A percentile compares a stretch with the other conserved stretches of the same genome.
phyloP scores from a whole-genome alignment of 2,329 filamentous ascomycete genomes.

The Colletotrichum musicola region DNA sequence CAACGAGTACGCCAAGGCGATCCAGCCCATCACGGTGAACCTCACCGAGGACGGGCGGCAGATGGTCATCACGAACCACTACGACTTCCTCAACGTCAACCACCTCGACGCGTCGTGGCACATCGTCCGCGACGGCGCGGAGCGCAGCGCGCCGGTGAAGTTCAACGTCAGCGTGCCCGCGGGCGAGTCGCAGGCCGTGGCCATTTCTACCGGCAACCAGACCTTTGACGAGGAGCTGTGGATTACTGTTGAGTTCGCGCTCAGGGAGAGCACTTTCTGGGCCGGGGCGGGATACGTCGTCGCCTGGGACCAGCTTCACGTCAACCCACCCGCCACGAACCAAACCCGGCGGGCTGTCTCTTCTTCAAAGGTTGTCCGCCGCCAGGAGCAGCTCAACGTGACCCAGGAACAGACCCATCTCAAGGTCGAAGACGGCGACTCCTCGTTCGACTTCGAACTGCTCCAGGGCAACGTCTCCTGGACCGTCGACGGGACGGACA shows the following conservation, averaged over 20 bases:
- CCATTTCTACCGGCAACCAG: neutral
- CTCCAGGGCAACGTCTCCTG: slow-evolving; percentile 40
- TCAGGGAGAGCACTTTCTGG: slow-evolving; percentile 35
- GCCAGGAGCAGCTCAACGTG: neutral
- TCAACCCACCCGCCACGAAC: slow-evolving; percentile 20
- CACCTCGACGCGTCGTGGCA: slow-evolving; percentile 60
- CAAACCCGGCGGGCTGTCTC: neutral
- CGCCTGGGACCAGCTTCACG: slow-evolving; percentile 40
- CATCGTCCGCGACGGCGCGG: slow-evolving; percentile 42
- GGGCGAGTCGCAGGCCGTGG: slow-evolving; percentile 5
- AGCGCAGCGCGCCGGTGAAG: neutral
- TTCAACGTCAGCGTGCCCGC: slow-evolving; percentile 4
- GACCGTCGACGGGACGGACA: slow-evolving; percentile 25
- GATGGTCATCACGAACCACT: slow-evolving; percentile 63
- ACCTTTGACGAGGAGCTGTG: slow-evolving; percentile 25
- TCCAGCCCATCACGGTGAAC: slow-evolving; percentile 68
- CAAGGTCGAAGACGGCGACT: slow-evolving; percentile 18
- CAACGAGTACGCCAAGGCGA: slow-evolving; percentile 68
- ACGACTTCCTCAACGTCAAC: slow-evolving; percentile 66
- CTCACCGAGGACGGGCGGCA: slow-evolving; percentile 51
- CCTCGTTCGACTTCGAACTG: slow-evolving; percentile 37
- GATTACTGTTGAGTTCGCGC: slow-evolving; percentile 34
- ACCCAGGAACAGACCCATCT: slow-evolving; percentile 11
- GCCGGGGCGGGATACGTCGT: slow-evolving; percentile 36
- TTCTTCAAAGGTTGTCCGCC: neutral